phyloP scores from a whole-genome alignment of 129 eudicot species.

The Centaurea solstitialis region DNA sequence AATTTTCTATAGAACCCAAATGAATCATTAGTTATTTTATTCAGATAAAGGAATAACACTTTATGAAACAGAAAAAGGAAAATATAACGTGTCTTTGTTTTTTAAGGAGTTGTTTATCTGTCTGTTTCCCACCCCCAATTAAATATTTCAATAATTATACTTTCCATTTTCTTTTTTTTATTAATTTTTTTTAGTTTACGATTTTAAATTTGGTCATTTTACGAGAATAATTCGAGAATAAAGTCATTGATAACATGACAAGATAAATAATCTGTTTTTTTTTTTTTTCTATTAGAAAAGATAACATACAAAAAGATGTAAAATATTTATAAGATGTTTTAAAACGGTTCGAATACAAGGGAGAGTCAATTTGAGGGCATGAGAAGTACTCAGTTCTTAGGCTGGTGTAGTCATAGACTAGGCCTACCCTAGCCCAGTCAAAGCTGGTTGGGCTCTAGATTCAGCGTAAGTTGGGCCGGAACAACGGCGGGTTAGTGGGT shows the following conservation, averaged over 20 bases:
- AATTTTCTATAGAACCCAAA: neutral
- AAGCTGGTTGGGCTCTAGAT: too few species aligned
- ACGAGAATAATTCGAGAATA: neutral
- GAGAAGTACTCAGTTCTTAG: too few species aligned
- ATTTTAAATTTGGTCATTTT: too few species aligned
- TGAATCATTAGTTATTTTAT: neutral
- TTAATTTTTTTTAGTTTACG: neutral
- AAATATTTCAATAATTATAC: neutral
- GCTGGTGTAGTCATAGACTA: too few species aligned
- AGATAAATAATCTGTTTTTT: neutral
- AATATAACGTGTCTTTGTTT: neutral
- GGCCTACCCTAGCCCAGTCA: too few species aligned
- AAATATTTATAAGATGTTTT: neutral
- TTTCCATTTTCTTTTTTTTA: neutral
- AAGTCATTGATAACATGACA: neutral
- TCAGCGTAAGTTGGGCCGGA: too few species aligned
- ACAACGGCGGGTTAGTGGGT: too few species aligned
- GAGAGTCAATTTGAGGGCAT: too few species aligned
- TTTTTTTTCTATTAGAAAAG: neutral
- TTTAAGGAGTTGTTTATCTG: conserved; percentile 22
- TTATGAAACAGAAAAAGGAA: neutral
- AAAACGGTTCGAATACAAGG: too few species aligned
- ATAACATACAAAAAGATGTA: neutral
- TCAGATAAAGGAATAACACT: neutral
- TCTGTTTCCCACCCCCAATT: conserved; percentile 12